Base-by-base conservation (phyloP, 768 basidiomycete genomes). In the Phylloporus scabripes region DNA sequence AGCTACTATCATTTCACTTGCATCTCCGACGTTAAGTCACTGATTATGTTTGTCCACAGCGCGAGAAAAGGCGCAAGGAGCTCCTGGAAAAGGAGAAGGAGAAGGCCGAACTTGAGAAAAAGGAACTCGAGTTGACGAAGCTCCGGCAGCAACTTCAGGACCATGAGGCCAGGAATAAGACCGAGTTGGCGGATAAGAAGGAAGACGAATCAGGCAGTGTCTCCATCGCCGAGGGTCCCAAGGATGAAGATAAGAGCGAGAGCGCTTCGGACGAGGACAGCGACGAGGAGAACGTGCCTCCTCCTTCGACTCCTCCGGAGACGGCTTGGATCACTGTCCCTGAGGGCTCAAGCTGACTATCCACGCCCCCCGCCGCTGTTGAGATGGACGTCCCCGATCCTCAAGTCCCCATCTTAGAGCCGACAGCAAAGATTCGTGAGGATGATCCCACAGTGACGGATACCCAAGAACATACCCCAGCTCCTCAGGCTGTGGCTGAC, bases 31-130 rank as follows among this genome's bases (percentile, higher is more conserved):
- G 39, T 38, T 12, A 28, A 40, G 26, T 29, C 40, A 23, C 56
- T 52, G 40, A 52, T 48, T 44, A 43, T 33, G 40, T 42, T 56
- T 37, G 17, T 62, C 20, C 39, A 43, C 44, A 75, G 74, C 70
- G 70, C 54, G 73, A 74, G 54, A 72, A 70, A 42, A 72, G 76
- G 46, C 70, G 73, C 46, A 70, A 72, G 49, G 74, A 75, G 31
- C 55, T 67, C 20, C 46, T 67, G 4, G 63, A 70, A 48, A 82
- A 79, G 63, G 78, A 77, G 58, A 75, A 76, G 50, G 75, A 76
- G 60, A 80, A 82, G 66, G 77, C 78, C 43, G 81, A 79, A 62
- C 71, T 77, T 44, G 81, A 85, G 64, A 80, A 81, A 67, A 82
- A 83, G 59, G 81, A 85, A 54, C 66, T 73, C 21, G 79, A 81